phyloP scores from a whole-genome alignment of 192 early-diverging fungal species.

The Backusella morwellensis region DNA sequence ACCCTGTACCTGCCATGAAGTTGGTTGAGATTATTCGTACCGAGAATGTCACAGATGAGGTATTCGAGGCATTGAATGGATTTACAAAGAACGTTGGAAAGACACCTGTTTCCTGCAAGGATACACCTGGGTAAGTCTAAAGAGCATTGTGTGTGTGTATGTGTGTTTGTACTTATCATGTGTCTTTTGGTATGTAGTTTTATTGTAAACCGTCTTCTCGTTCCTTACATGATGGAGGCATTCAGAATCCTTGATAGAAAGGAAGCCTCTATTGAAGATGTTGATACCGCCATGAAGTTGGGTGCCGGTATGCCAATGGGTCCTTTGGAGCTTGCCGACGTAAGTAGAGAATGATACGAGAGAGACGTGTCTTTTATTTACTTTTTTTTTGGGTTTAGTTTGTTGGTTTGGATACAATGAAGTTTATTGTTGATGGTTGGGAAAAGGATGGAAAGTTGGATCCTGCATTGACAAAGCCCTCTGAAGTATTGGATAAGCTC shows the following conservation, averaged over 20 bases:
- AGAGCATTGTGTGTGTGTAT: background rate
- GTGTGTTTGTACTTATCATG: background rate
- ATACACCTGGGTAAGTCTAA: constrained; percentile 81
- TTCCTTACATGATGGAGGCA: constrained; percentile 97
- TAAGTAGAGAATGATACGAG: constrained; percentile 29
- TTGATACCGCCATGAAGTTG: constrained; percentile 96
- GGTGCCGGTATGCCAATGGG: constrained; percentile 98
- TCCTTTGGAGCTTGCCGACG: constrained; percentile 79
- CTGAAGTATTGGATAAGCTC: constrained; percentile 67
- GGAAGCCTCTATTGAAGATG: constrained; percentile 80
- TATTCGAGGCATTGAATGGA: constrained; percentile 61
- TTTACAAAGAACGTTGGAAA: constrained; percentile 81
- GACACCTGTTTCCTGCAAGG: constrained; percentile 89
- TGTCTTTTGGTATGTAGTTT: constrained; percentile 44
- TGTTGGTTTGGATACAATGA: constrained; percentile 94
- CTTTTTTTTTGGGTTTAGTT: constrained; percentile 44
- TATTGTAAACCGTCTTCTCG: constrained; percentile 93
- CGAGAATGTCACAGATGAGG: constrained; percentile 52
- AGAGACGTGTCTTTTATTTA: background rate
- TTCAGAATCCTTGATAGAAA: constrained; percentile 88
- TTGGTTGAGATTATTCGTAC: constrained; percentile 92
- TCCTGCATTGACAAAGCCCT: constrained; percentile 71
- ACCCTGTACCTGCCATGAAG: constrained; percentile 99
- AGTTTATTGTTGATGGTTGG: constrained; percentile 97
- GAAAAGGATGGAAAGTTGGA: constrained; percentile 79